Evolutionary conservation across 768 basidiomycete species (phyloP).

Genomic region (Termitomyces sp.): DNA sequence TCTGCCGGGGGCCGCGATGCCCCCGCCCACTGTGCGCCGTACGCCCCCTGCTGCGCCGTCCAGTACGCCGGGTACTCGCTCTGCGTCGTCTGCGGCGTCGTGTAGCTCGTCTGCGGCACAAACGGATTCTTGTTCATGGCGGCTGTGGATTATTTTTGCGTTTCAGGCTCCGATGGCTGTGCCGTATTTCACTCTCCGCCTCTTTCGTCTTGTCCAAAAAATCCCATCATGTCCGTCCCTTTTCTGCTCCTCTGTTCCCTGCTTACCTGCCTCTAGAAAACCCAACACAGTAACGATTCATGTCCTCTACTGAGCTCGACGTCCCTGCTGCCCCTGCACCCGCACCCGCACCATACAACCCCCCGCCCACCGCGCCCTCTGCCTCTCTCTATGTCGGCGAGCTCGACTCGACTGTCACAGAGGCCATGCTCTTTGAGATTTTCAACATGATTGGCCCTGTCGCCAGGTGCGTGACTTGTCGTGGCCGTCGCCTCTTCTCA

Average conservation of each 20-base stretch:
- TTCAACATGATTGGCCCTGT: slow-evolving; percentile 99
- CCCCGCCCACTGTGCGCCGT: slow-evolving; percentile 69
- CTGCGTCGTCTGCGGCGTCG: slow-evolving; percentile 50
- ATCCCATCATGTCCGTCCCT: too few relatives aligned
- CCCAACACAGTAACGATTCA: slow-evolving; percentile 62
- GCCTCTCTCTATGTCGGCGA: slow-evolving; percentile 98
- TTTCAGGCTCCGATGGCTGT: too few relatives aligned
- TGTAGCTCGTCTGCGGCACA: slow-evolving; percentile 61
- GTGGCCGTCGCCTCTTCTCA: too few relatives aligned
- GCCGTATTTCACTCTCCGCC: too few relatives aligned
- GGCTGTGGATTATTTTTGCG: too few relatives aligned
- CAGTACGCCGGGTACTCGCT: background rate
- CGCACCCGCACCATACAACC: slow-evolving; percentile 50
- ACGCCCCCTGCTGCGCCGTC: slow-evolving; percentile 55
- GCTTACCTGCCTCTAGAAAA: too few relatives aligned
- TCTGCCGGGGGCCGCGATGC: slow-evolving; percentile 67
- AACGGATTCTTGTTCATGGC: slow-evolving; percentile 86
- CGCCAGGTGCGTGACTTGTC: slow-evolving; percentile 20
- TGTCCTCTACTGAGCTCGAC: slow-evolving; percentile 54
- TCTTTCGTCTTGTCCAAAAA: too few relatives aligned
- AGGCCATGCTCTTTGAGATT: slow-evolving; percentile 99
- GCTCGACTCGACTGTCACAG: slow-evolving; percentile 95
- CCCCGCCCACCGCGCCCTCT: slow-evolving; percentile 53
- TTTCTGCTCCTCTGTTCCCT: too few relatives aligned
- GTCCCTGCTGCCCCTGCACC: slow-evolving; percentile 17